Base-by-base conservation (phyloP, 2,329 filamentous ascomycete genomes). In the Ceratocystis colombiana region DNA sequence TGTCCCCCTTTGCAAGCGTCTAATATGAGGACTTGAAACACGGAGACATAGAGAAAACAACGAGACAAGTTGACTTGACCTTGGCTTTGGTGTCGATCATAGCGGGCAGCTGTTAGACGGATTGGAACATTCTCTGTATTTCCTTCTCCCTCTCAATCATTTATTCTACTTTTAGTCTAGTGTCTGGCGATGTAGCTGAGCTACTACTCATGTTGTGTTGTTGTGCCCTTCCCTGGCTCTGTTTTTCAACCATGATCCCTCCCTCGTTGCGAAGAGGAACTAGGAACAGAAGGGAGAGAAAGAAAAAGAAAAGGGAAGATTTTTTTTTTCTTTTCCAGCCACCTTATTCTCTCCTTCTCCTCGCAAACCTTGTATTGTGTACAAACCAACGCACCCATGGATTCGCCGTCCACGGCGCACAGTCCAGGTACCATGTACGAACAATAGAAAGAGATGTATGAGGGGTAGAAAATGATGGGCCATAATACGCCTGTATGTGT, bases 31-130 rank as follows among this genome's bases (percentile, higher is more conserved):
- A 33, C 55, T 37, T 59, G 55, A 59, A 59, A 59, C 55, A 59
- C 7, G 28, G 28, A 59, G 55, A n/a, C 55, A 59, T n/a, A 2
- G 28, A 59, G 55, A 37, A 59, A 37, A 59, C 55, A 30, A 59
- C n/a, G 5, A 5, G n/a, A 53, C 22, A 53, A 53, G 48, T 20
- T 33, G 53, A 20, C 15, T 17, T 30, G 28, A 57, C 22, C 17
- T n/a, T 20, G 48, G 5, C n/a, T 12, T 30, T n/a, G 53, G 17
- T 57, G 53, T 25, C 53, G 53, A 57, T 57, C 53, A 57, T 17
- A 57, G 20, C 28, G 28, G 25, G 28, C 53, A 57, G 53, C 53
- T 57, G 53, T 57, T 28, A 25, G 22, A 30, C 15, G 5, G 55
- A 37, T 37, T n/a, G 55, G 33, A 59, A 59, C 6, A 59, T 59